Evolutionary conservation across 176 grass and related monocot genomes (phyloP), one percentile per base, ranked within the genome.

Genomic region (Cymbopogon citratus): DNA sequence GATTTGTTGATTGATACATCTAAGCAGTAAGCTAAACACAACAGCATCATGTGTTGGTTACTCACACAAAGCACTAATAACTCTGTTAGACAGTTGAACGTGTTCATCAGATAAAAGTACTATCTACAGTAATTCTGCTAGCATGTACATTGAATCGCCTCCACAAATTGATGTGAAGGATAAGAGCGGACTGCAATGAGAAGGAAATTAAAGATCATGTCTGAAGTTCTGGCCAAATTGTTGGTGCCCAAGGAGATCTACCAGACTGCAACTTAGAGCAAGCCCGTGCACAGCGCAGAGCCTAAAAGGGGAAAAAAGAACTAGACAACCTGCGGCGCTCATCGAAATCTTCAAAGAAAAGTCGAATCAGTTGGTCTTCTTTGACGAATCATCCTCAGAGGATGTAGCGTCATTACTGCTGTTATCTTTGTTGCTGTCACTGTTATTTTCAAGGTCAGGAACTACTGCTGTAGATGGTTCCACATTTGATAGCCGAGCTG

Each of bases 401-500:
- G 73, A 85, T 1, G 33, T 73, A 23, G 8, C 33, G 27, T 66
- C 65, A 34, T 81, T 82, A 56, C 41, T 81, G 66, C 12, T 61
- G 52, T 73, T 76, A 26, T 81, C 71, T 76, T 69, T 82, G 54
- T 62, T 67, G 26, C 12, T 40, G 14, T 65, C 78, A n/a, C 1
- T 85, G 43, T 5, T 83, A 38, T 82, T 87, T 25, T 85, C 81
- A 72, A 94, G 88, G n/a, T 91, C 81, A 38, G 86, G 84, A 80
- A 83, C 63, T 64, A 83, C 9, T 12, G 92, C 95, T 73, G 88
- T 89, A 12, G 92, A 78, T 36, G 91, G 95, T 62, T 98, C 92
- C 26, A 98, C 84, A 39, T 98, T 90, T 23, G 92, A 76, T 66
- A 98, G 59, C 25, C 95, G 90, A 36, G 91, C 84, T 5, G 92